Evolutionary conservation across 345 rosid species (phyloP).

Genomic region (Psidium guajava): DNA sequence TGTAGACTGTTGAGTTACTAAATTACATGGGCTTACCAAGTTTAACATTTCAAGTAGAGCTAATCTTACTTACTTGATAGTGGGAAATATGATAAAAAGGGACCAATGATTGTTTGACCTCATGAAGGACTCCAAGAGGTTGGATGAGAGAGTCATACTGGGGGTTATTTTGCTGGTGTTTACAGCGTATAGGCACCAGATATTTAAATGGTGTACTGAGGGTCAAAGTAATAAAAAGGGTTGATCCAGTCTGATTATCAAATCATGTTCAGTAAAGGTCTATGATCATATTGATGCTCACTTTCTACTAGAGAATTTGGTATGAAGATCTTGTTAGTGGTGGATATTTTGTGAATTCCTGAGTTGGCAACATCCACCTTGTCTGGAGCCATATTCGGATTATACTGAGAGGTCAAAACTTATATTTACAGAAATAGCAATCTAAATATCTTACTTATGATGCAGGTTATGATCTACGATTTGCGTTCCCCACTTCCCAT

Average conservation of each 20-base stretch:
- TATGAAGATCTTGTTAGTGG: background rate
- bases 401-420: background rate
- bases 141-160: background rate
- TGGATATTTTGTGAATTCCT: background rate
- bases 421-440: background rate
- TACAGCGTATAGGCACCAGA: background rate
- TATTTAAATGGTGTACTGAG: background rate
- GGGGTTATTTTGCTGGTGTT: background rate
- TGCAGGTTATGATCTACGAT: constrained; percentile 85
- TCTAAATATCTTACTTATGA: background rate
- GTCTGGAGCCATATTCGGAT: background rate
- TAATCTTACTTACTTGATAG: background rate
- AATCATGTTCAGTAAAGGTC: background rate
- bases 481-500: constrained; percentile 78
- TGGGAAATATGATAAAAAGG: background rate
- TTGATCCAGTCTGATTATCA: background rate
- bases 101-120: background rate
- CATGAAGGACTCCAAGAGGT: background rate
- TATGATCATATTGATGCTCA: background rate
- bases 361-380: background rate
- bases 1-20: background rate
- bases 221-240: background rate
- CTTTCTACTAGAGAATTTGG: background rate
- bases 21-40: background rate
- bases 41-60: background rate